Conservation (phyloP, 805 yeast species). For the Barnettozyma vustinii region DNA sequence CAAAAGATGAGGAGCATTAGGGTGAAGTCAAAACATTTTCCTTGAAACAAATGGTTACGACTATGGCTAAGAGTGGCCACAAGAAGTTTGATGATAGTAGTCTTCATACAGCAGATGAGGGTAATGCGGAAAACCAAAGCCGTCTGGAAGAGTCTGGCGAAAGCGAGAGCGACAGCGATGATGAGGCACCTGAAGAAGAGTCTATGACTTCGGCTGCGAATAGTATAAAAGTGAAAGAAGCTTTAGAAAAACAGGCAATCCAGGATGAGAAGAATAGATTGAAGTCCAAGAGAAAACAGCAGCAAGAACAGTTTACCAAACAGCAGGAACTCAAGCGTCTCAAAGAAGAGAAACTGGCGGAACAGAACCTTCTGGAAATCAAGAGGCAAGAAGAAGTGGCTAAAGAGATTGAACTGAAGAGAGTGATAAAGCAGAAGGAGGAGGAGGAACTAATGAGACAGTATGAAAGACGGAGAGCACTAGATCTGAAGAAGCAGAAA, state of each 20-base stretch:
- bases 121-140: constrained; percentile 7
- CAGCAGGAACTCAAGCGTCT: constrained; percentile 22
- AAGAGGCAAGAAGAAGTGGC: constrained; percentile 18
- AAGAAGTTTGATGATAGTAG: constrained; percentile 21
- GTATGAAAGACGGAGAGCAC: constrained; percentile 11
- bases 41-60: not conserved
- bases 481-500: constrained; percentile 12
- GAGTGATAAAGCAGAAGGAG: constrained; percentile 12
- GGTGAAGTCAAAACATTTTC: not conserved
- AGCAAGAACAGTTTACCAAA: constrained; percentile 19
- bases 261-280: constrained; percentile 21
- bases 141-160: constrained; percentile 13
- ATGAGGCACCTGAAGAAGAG: constrained; percentile 52
- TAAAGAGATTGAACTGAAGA: constrained; percentile 11
- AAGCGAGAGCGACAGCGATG: constrained; percentile 31
- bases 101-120: constrained; percentile 19
- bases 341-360: constrained; percentile 17
- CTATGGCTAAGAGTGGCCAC: constrained; percentile 1
- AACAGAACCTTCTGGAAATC: constrained; percentile 16
- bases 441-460: constrained; percentile 17
- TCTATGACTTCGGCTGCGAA: constrained; percentile 24
- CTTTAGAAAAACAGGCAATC: constrained; percentile 25
- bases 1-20: not conserved
- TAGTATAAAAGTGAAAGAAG: constrained; percentile 20
- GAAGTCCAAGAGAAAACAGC: constrained; percentile 25